phyloP scores from a whole-genome alignment of 352 stramenopile species.

The Globisporangium orthogonon region DNA sequence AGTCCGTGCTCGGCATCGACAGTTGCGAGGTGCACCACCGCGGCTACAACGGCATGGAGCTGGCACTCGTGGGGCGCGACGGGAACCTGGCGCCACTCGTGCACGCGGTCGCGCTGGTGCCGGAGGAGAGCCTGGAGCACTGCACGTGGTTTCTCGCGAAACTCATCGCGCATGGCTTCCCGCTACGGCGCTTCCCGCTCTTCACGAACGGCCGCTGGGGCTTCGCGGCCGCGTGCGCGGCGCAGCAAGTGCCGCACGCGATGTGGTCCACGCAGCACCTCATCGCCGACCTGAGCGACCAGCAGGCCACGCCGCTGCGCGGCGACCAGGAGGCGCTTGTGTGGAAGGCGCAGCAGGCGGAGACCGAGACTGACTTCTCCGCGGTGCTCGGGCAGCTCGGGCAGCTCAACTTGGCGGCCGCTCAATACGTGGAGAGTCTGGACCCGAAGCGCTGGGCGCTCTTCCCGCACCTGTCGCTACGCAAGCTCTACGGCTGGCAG shows the following conservation, averaged over 20 bases:
- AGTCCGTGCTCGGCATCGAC: conserved; percentile 32
- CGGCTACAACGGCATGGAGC: conserved; percentile 23
- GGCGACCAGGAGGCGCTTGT: conserved; percentile 24
- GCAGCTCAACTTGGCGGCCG: conserved; percentile 26
- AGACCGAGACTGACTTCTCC: conserved; percentile 32
- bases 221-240: conserved; percentile 14
- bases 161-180: conserved; percentile 36
- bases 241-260: conserved; percentile 22
- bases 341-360: conserved; percentile 32
- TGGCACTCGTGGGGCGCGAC: conserved; percentile 32
- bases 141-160: conserved; percentile 41
- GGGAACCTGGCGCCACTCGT: conserved; percentile 28
- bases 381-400: conserved; percentile 20
- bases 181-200: conserved; percentile 30
- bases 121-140: conserved; percentile 20
- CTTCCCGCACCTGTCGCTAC: conserved; percentile 30
- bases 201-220: conserved; percentile 25
- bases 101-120: conserved; percentile 32
- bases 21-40: conserved; percentile 23
- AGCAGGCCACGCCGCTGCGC: conserved; percentile 8
- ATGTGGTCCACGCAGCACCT: conserved; percentile 33
- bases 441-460: conserved; percentile 36
- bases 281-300: conserved; percentile 20
- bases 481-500: conserved; percentile 48
- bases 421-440: conserved; percentile 25